Conservation (phyloP, 2,329 filamentous ascomycete species). For the Cladosporium sp. region DNA sequence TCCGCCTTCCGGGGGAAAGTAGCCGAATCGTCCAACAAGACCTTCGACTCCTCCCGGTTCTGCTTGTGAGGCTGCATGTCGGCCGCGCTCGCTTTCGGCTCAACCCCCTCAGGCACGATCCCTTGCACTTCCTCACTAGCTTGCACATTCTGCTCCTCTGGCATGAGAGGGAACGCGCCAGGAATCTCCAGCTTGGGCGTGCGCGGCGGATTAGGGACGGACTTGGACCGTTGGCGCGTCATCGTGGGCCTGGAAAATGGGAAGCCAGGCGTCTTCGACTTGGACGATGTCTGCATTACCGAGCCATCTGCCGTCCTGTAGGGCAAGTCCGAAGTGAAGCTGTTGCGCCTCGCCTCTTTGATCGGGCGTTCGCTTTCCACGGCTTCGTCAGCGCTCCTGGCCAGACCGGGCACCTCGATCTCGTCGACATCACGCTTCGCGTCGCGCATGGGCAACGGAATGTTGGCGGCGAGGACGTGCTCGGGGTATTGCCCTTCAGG, state of each 20-base stretch:
- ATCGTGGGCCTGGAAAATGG: constrained; percentile 14
- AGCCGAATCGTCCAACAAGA: background rate
- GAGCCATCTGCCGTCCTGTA: background rate
- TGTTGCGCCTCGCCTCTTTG: constrained; percentile 18
- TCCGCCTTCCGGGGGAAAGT: background rate
- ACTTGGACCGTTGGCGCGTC: constrained; percentile 20
- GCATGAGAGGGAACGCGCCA: constrained; percentile 14
- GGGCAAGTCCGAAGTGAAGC: constrained; percentile 17
- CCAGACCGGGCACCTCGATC: constrained; percentile 71
- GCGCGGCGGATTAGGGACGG: constrained; percentile 18
- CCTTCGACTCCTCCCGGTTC: constrained; percentile 1
- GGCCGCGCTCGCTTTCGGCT: background rate
- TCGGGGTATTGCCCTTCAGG: constrained; percentile 36
- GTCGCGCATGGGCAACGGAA: constrained; percentile 62
- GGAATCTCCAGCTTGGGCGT: constrained; percentile 14
- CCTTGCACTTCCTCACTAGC: background rate
- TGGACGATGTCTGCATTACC: background rate
- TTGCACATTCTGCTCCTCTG: background rate
- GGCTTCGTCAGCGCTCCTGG: constrained; percentile 53
- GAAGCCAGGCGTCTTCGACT: constrained; percentile 17
- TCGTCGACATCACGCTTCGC: constrained; percentile 65
- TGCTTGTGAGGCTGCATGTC: background rate
- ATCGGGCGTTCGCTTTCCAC: constrained; percentile 31
- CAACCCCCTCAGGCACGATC: background rate
- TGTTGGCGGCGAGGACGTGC: constrained; percentile 46